Base-by-base conservation (phyloP, 352 stramenopile genomes). In the Thraustochytrium sp. region DNA sequence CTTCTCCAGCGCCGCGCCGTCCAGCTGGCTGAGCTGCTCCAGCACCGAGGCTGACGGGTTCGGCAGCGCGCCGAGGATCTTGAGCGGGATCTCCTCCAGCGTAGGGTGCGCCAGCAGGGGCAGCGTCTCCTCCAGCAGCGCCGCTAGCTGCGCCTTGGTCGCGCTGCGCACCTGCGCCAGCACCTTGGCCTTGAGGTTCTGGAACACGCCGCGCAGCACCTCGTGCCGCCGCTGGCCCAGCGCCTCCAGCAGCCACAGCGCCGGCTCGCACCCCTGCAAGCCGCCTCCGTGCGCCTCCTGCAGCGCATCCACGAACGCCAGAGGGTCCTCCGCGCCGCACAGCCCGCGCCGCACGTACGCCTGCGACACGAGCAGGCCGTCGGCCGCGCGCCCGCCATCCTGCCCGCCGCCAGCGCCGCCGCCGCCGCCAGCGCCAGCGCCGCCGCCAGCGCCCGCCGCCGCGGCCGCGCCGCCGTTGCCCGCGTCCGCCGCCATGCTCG, bases 181-280 rank as follows among this genome's bases (percentile, higher is more conserved):
- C 18, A 80, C 44, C 49, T 61, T 53, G n/a, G 31, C 68, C 53
- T 80, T 80, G 48, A 80, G 53, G 34, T 80, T 68, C 38, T 80
- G 34, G 51, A 46, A 80, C 13, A 80, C 29, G 26, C 31, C 68
- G 34, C 68, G 68, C 18, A 55, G 26, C 26, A 80, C 29, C 31
- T 80, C 53, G 34, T 26, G 31, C n/a, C 68, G 26, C 46, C 40
- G 31, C 31, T 75, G 11, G 21, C 68, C 68, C 9, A 64, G 48
- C 31, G 31, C 23, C 68, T 80, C 68, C 13, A 80, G 68, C 18
- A 80, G 46, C 44, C 68, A 46, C 5, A 80, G 37, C 42, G 76
- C 68, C 5, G 68, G 68, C 68, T 80, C 68, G 68, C 68, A 80
- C 5, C 48, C n/a, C 31, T 65, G 21, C 3, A 80, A 8, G 18